A percentile compares a stretch with the other conserved stretches of the same genome.
Conservation (phyloP, 352 stramenopile genomes). For the Phytophthora lateralis region DNA sequence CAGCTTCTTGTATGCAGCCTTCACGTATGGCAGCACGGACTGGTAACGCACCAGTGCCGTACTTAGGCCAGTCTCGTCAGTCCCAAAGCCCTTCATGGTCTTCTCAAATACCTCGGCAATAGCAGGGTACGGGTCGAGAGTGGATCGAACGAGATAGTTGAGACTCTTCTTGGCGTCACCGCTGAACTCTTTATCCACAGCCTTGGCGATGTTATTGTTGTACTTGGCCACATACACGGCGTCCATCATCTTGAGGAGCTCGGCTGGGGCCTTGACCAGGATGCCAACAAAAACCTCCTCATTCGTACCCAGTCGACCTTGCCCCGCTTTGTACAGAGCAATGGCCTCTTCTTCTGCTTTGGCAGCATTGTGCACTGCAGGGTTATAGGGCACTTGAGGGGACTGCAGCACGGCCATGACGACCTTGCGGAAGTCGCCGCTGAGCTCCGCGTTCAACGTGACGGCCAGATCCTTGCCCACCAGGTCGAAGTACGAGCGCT, state of each 20-base stretch:
- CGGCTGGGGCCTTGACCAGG: slow-evolving; percentile 57
- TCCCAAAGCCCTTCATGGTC: slow-evolving; percentile 77
- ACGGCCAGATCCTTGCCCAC: slow-evolving; percentile 74
- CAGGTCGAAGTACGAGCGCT: slow-evolving; percentile 76
- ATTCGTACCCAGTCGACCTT: slow-evolving; percentile 75
- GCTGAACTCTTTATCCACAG: slow-evolving; percentile 84
- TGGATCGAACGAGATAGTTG: slow-evolving; percentile 56
- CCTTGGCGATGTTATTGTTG: slow-evolving; percentile 79
- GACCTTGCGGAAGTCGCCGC: slow-evolving; percentile 77
- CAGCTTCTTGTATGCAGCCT: slow-evolving; percentile 56
- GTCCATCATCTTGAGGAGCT: slow-evolving; percentile 74
- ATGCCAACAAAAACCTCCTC: slow-evolving; percentile 74
- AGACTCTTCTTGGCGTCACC: slow-evolving; percentile 77
- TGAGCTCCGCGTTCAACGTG: slow-evolving; percentile 68
- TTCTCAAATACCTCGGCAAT: slow-evolving; percentile 77
- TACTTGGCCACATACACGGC: slow-evolving; percentile 78
- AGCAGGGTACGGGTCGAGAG: slow-evolving; percentile 65
- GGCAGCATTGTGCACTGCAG: slow-evolving; percentile 61
- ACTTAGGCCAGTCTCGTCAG: slow-evolving; percentile 62
- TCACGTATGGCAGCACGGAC: slow-evolving; percentile 55
- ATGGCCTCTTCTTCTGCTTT: slow-evolving; percentile 70
- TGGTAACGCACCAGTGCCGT: slow-evolving; percentile 69
- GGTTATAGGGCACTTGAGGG: slow-evolving; percentile 56
- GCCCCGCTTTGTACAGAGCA: slow-evolving; percentile 77
- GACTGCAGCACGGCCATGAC: slow-evolving; percentile 75